A percentile compares a stretch with the other conserved stretches of the same genome.
These are phyloP conservation scores for Populus euphratica DNA, from an alignment of 345 rosid genomes.

Conservation along the genomic window DNA sequence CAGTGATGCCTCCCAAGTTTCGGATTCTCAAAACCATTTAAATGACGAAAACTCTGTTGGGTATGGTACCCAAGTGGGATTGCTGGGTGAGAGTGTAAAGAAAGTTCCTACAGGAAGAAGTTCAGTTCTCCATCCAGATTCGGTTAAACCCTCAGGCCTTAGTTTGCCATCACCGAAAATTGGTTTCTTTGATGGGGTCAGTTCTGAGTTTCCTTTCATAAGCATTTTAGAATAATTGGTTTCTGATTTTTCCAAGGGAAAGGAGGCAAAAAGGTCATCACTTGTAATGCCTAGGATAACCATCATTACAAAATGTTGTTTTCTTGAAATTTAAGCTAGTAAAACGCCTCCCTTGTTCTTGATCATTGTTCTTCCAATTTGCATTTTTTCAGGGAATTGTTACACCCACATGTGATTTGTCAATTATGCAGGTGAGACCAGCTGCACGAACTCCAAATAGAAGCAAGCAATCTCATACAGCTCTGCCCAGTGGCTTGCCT, in stretches of 20 bases:
- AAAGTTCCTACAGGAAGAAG: conserved; percentile 35
- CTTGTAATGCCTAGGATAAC: background rate
- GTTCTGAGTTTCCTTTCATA: conserved; percentile 29
- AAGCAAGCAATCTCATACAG: conserved; percentile 31
- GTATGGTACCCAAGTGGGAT: conserved; percentile 27
- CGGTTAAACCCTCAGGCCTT: conserved; percentile 73
- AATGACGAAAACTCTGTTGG: conserved; percentile 31
- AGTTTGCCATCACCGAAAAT: conserved; percentile 91
- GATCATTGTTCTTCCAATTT: background rate
- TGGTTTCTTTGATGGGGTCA: conserved; percentile 96
- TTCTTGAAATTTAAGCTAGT: background rate
- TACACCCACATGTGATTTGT: conserved; percentile 9
- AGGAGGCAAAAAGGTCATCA: background rate
- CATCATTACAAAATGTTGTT: background rate
- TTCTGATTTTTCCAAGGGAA: conserved; percentile 5
- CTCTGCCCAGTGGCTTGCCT: conserved; percentile 33
- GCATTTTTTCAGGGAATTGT: conserved; percentile 10
- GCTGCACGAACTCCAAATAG: conserved; percentile 44
- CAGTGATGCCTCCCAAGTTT: conserved; percentile 24
- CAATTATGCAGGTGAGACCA: conserved; percentile 51
- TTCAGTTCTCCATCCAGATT: conserved; percentile 30
- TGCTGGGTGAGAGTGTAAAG: conserved; percentile 27
- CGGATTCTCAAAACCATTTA: conserved; percentile 28
- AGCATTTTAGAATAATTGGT: conserved; percentile 5
- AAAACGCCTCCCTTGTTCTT: background rate